A percentile compares a stretch with the other conserved stretches of the same genome.
Evolutionary conservation across 139 green algal species (phyloP).

Genomic region (Mesostigma viride): DNA sequence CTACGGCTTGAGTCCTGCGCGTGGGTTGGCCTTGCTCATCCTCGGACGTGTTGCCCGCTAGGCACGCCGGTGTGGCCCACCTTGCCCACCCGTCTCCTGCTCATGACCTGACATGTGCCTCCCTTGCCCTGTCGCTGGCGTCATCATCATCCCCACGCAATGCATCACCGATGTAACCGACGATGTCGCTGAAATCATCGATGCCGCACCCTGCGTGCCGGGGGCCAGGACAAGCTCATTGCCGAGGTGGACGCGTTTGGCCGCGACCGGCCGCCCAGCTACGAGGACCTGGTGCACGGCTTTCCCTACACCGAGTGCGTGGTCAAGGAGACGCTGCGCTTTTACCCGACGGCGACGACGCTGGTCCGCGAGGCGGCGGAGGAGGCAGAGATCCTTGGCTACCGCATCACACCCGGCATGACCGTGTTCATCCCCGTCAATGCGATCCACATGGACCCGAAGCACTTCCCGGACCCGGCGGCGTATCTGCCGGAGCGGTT

Average conservation of each 20-base stretch:
- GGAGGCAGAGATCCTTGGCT: neutral
- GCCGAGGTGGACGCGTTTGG: constrained; percentile 40
- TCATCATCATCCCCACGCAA: no score
- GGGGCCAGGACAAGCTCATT: no score
- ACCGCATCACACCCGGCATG: neutral
- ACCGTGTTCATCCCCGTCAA: neutral
- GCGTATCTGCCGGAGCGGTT: constrained; percentile 12
- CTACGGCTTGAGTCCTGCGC: no score
- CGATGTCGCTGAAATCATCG: no score
- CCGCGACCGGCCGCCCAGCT: constrained; percentile 32
- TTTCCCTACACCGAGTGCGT: constrained; percentile 24
- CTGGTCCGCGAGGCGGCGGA: neutral
- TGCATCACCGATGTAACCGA: no score
- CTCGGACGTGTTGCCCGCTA: no score
- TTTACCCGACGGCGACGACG: constrained; percentile 38
- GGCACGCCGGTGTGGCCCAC: no score
- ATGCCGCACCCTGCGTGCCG: no score
- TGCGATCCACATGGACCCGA: neutral
- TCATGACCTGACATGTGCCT: no score
- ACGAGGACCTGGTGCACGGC: constrained; percentile 24
- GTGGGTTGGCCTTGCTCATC: no score
- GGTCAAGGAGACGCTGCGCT: constrained; percentile 53
- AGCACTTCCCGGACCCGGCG: neutral
- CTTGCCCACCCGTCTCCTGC: no score
- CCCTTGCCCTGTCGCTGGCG: no score